Evolutionary conservation across 2,329 filamentous ascomycete genomes (phyloP).

Genomic region (Cordyceps pruinosa): DNA sequence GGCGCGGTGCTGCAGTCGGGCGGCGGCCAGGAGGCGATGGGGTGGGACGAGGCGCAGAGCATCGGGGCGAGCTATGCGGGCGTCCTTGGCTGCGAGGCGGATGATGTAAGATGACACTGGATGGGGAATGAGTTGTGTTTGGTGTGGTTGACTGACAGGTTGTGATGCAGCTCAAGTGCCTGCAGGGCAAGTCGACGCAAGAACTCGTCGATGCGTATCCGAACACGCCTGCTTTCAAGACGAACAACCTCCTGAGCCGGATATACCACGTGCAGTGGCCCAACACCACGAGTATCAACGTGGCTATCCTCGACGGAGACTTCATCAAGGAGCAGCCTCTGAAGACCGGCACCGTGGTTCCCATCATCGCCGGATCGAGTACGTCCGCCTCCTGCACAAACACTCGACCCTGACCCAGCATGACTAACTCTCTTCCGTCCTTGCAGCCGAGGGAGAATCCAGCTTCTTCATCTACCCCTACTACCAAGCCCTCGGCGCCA

Average conservation of each 20-base stretch:
- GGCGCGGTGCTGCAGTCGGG: conserved; percentile 15
- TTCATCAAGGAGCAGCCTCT: neutral
- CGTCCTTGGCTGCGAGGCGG: conserved; percentile 11
- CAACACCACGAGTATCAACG: neutral
- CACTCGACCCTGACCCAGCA: too few relatives aligned
- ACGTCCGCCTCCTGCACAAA: neutral
- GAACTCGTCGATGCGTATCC: neutral
- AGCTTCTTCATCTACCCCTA: neutral
- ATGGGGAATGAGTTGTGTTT: conserved; percentile 17
- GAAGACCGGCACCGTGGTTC: neutral
- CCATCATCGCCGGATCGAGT: neutral
- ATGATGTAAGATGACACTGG: conserved; percentile 29
- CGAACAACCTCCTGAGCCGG: neutral
- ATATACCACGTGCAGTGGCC: neutral
- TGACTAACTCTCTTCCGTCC: neutral
- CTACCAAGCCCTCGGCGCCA: neutral
- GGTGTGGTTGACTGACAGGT: neutral
- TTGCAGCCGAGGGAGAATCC: neutral
- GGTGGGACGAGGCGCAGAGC: conserved; percentile 9
- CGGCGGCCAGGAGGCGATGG: conserved; percentile 11
- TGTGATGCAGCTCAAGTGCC: neutral
- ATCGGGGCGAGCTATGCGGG: conserved; percentile 14
- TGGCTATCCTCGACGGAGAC: neutral
- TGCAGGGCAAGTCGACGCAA: neutral
- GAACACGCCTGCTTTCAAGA: neutral